These are phyloP conservation scores for Fusarium sp. DNA, from an alignment of 2,329 filamentous ascomycete species.

Conservation along the genomic window DNA sequence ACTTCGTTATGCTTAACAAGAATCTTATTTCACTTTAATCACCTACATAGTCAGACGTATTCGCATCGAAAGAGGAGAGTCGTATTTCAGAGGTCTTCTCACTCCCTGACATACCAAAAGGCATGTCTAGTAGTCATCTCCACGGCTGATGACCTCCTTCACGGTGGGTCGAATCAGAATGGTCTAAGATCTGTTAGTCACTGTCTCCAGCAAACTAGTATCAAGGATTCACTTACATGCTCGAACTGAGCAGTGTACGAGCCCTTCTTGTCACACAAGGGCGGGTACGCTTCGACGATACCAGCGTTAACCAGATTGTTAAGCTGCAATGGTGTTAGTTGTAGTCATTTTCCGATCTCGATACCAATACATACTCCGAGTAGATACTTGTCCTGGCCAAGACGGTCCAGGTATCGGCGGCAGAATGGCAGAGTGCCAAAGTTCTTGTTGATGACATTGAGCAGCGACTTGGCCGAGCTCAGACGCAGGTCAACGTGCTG, in stretches of 20 bases:
- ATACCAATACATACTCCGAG: constrained; percentile 73
- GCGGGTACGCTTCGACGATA: constrained; percentile 91
- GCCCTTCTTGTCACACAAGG: constrained; percentile 90
- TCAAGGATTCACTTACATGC: constrained; percentile 74
- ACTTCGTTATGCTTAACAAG: constrained; percentile 1
- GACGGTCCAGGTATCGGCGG: constrained; percentile 87
- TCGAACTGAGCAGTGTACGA: constrained; percentile 96
- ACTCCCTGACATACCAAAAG: constrained; percentile 4
- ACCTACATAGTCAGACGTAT: constrained; percentile 15
- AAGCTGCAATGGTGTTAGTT: constrained; percentile 64
- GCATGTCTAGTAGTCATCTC: constrained; percentile 79
- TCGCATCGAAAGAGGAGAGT: constrained; percentile 41
- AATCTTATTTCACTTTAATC: constrained; percentile 14
- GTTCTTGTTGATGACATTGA: constrained; percentile 95
- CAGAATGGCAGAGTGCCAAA: constrained; percentile 95
- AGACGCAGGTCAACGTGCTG: constrained; percentile 82
- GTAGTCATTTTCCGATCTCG: neutral
- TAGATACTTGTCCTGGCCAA: constrained; percentile 96
- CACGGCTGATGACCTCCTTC: constrained; percentile 89
- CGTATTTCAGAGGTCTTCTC: constrained; percentile 50
- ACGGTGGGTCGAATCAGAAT: constrained; percentile 82
- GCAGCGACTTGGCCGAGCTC: constrained; percentile 84
- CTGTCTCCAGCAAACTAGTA: neutral
- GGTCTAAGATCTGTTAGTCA: constrained; percentile 63
- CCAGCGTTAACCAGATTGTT: constrained; percentile 87